Evolutionary conservation across 148 eudicot species (phyloP).

Genomic region (Silene conica): DNA sequence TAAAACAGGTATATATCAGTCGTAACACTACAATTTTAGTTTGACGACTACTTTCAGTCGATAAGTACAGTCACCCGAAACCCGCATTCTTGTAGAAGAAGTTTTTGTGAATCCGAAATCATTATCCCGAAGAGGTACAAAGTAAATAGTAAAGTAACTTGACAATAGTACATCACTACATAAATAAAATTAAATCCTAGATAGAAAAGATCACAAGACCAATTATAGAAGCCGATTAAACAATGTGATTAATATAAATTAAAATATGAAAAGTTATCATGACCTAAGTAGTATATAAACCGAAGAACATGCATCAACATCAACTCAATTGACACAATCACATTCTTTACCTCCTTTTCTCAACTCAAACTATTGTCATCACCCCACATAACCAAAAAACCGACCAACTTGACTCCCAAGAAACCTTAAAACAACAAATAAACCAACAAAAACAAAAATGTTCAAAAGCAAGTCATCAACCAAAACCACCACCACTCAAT

Average conservation of each 20-base stretch:
- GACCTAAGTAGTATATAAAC: constrained; percentile 20
- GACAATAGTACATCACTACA: neutral
- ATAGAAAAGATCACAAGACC: neutral
- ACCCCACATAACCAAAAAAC: constrained; percentile 4
- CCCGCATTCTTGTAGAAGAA: too few species aligned
- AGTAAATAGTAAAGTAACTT: neutral
- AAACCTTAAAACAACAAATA: constrained; percentile 8
- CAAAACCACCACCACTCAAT: constrained; percentile 13
- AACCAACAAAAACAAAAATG: too few species aligned
- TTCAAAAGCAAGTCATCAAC: constrained; percentile 28
- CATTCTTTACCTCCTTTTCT: neutral
- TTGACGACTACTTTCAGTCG: too few species aligned
- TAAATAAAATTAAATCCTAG: neutral
- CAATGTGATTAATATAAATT: neutral
- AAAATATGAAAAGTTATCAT: neutral
- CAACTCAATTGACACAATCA: constrained; percentile 13
- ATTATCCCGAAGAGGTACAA: neutral
- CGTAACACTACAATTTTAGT: too few species aligned
- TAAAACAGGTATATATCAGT: too few species aligned
- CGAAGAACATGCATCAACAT: constrained; percentile 29
- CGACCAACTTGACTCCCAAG: neutral
- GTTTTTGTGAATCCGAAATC: too few species aligned
- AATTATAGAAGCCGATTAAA: neutral
- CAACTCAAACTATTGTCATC: constrained; percentile 21
- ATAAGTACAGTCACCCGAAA: too few species aligned